A percentile compares a stretch with the other conserved stretches of the same genome.
phyloP scores from a whole-genome alignment of 1,284 basidiomycete genomes.

The Cystobasidium sp. region DNA sequence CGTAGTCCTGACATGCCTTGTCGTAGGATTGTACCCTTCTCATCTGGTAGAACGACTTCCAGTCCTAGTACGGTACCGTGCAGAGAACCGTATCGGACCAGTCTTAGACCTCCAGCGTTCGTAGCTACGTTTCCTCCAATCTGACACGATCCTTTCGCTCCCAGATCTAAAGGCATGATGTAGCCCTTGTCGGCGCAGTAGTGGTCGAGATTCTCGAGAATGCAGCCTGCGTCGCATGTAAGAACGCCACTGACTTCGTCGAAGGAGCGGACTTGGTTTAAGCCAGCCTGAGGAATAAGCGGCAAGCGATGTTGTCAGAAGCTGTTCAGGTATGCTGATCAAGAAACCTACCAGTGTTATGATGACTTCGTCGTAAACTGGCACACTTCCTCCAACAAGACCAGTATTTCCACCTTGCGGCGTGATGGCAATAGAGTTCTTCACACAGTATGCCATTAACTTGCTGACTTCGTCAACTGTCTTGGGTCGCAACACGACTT shows the following conservation, averaged over 20 bases:
- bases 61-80: conserved; percentile 96
- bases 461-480: conserved; percentile 84
- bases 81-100: conserved; percentile 91
- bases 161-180: conserved; percentile 96
- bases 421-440: conserved; percentile 79
- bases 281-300: conserved; percentile 61
- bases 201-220: conserved; percentile 88
- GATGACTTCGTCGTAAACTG: conserved; percentile 85
- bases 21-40: conserved; percentile 77
- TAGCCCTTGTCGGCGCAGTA: conserved; percentile 85
- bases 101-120: conserved; percentile 92
- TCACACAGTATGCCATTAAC: conserved; percentile 78
- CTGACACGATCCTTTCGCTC: conserved; percentile 98
- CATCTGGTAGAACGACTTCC: conserved; percentile 94
- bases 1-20: conserved; percentile 69
- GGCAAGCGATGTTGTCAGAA: neutral
- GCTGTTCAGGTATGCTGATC: no score
- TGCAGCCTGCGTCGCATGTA: conserved; percentile 81
- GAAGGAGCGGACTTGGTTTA: conserved; percentile 86
- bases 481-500: conserved; percentile 86
- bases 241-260: conserved; percentile 81
- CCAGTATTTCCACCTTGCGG: conserved; percentile 99
- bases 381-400: conserved; percentile 92
- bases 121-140: conserved; percentile 98
- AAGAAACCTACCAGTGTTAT: conserved; percentile 65